These are phyloP conservation scores for Russula compacta DNA, from an alignment of 768 basidiomycete species.

Conservation along the genomic window DNA sequence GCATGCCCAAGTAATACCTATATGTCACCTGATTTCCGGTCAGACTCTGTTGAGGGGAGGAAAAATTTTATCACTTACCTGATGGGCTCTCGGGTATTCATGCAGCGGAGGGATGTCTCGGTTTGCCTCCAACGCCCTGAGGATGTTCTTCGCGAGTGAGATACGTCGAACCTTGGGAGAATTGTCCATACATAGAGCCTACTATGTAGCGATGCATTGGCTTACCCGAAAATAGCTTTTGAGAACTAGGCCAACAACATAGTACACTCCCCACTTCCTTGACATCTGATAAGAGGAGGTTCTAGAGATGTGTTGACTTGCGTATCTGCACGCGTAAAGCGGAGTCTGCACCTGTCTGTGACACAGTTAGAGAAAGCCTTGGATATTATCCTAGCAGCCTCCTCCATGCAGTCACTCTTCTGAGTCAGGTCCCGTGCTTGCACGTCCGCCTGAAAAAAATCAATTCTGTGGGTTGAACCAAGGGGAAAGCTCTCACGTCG, in stretches of 20 bases:
- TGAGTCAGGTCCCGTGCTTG: conserved; percentile 37
- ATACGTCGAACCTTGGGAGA: conserved; percentile 72
- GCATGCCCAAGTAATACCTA: conserved; percentile 90
- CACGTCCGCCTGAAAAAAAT: conserved; percentile 12
- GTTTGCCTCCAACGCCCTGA: conserved; percentile 80
- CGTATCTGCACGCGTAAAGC: neutral
- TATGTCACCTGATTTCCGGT: conserved; percentile 66
- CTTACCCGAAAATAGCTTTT: conserved; percentile 91
- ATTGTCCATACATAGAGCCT: neutral
- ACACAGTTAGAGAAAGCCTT: conserved; percentile 88
- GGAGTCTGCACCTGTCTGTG: conserved; percentile 54
- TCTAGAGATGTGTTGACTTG: conserved; percentile 28
- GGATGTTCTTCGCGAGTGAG: conserved; percentile 83
- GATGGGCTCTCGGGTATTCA: conserved; percentile 75
- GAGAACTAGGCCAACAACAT: conserved; percentile 80
- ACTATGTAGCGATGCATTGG: conserved; percentile 10
- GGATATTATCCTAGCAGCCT: conserved; percentile 75
- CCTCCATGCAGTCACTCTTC: conserved; percentile 67
- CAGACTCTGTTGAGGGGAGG: conserved; percentile 14
- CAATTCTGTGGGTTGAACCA: neutral
- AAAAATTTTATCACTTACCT: conserved; percentile 38
- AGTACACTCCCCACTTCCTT: conserved; percentile 88
- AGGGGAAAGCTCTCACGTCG: conserved; percentile 42
- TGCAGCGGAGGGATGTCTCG: conserved; percentile 73
- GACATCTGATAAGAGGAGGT: conserved; percentile 63